Base-by-base conservation (phyloP, 352 stramenopile species). In the Pythium utonaiense region DNA sequence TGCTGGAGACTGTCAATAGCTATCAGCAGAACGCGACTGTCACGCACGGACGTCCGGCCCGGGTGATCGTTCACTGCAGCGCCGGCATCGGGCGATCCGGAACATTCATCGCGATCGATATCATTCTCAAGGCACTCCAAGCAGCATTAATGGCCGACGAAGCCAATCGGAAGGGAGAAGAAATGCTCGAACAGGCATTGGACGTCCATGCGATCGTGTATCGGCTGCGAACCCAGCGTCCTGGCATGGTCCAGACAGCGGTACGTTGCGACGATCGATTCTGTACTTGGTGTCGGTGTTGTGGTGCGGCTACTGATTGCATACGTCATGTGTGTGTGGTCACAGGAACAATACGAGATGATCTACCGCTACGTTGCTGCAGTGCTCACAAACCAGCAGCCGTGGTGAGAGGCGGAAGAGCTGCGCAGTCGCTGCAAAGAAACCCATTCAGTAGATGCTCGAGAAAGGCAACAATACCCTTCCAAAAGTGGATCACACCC, bases 291-390 rank as follows among this genome's bases (percentile, higher is more conserved):
- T 24, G 36, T 33, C 21, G 50, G 9, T 12, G 62, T 34, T 22
- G n/a, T n/a, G n/a, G n/a, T 33, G 31, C 14, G 50, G 42, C 36
- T 51, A 12, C 41, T 51, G 30, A 31, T 17, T 44, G 24, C 59
- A 17, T 27, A n/a, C n/a, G 16, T 8, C 48, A 25, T 24, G 36
- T 33, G 25, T 53, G 9, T 12, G 62, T 34, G 28, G n/a, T n/a
- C n/a, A n/a, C 63, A 94, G 85, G 82, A 92, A 58, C 85, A 92
- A 67, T 91, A 91, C 63, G 68, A 85, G 62, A 91, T 94, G 83
- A 85, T 94, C 60, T 91, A 93, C 68, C 69, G 73, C 60, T 93
- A 91, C 76, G 73, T 91, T 76, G 74, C 74, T 49, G 79, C 76
- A 27, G 70, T 91, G 28, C 44, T 91, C 31, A 79, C 69, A 33